Evolutionary conservation across 805 yeast genomes (phyloP), one percentile per base, ranked within the genome.

Genomic region (Wickerhamomyces alni): DNA sequence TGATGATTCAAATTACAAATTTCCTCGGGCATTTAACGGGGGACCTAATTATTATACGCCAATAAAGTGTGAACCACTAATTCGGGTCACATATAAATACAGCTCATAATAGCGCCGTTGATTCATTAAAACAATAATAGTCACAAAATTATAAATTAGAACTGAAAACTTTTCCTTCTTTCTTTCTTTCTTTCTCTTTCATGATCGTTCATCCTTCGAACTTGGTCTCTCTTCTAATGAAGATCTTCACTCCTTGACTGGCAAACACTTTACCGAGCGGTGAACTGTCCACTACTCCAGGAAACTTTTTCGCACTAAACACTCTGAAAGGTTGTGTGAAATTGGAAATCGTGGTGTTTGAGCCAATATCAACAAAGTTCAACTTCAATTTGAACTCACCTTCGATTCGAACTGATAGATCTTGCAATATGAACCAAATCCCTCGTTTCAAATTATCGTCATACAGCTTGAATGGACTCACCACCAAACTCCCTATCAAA

Each of bases 251-350:
- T 15, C 73, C 73, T 47, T 68, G 72, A 29, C 59, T 52, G 2
- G 67, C 71, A 53, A 68, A 67, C 17, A 66, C 59, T 28, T 63
- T 47, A 27, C 70, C 65, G 25, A 67, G 52, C 2, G 61, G 57
- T 2, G 68, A 61, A 26, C 65, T 54, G 32, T 67, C 71, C 32
- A 64, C 65, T 16, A 68, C 73, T 6, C 73, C 73, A 2, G 73
- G 73, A 43, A 67, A 68, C 46, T 58, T 62, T 43, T 68, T 68
- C 1, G 73, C 72, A 27, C 67, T 61, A 43, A 59, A 68, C 4
- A 66, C 70, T 30, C 50, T 53, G 52, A 67, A 66, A 4, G 52
- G 43, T 9, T 61, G 55, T 12, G 66, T 62, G 42, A 59, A 67
- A 19, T 37, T 38, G 21, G 39, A 36, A 5, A 44, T 44, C 25